These are phyloP conservation scores for Eucalyptus curtisii DNA, from an alignment of 345 rosid species.

Conservation along the genomic window DNA sequence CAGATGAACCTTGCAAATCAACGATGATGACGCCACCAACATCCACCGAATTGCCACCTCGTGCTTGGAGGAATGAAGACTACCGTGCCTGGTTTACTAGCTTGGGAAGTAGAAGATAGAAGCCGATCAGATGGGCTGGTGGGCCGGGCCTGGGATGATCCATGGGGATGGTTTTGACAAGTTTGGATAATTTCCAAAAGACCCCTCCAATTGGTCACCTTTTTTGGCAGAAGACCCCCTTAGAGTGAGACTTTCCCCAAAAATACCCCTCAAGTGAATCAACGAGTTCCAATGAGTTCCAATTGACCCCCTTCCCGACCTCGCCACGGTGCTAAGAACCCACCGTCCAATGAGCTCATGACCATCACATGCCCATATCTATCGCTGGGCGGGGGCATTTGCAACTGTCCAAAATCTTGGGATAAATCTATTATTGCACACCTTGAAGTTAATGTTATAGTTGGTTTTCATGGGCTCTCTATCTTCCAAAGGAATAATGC, in stretches of 20 bases:
- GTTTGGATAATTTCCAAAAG: background rate
- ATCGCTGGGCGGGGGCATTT: background rate
- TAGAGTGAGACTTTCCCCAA: background rate
- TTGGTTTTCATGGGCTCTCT: background rate
- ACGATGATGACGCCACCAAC: background rate
- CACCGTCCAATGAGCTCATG: background rate
- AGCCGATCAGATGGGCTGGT: background rate
- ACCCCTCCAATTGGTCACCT: background rate
- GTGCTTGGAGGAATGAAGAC: background rate
- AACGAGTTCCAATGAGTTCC: background rate
- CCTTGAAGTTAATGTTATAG: background rate
- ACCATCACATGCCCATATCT: background rate
- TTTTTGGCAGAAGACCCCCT: background rate
- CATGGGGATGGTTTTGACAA: background rate
- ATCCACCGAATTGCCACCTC: background rate
- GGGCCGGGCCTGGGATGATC: background rate
- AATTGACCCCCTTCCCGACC: background rate
- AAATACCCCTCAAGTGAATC: background rate
- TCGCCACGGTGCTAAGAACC: background rate
- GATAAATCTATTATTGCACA: background rate
- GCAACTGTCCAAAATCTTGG: fast-evolving
- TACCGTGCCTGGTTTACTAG: fast-evolving
- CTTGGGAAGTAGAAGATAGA: background rate
- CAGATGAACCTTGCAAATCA: background rate
- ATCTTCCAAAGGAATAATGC: background rate